Base-by-base conservation (phyloP, 768 basidiomycete species). In the Mycena alexandri region DNA sequence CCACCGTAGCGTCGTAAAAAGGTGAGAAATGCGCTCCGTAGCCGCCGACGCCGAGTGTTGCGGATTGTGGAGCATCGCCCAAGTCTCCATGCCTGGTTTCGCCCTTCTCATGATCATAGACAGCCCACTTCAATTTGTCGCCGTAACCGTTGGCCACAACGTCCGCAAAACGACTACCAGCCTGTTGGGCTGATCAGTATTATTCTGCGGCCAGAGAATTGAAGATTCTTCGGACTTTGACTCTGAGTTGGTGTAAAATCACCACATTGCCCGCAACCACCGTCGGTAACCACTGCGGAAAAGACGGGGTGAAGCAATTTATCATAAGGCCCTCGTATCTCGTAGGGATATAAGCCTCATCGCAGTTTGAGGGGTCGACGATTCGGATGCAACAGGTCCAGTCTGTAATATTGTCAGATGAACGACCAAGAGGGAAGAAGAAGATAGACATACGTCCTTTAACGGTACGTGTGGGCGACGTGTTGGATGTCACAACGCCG, bases 71-170 rank as follows among this genome's bases (percentile, higher is more conserved):
- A 10, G 76, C 80, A 50, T 72, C 44, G n/a, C 76, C 80, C 47
- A 75, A 71, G 47, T 79, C 74, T 1, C 83, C 81, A 70, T 83
- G 80, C 25, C 78, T 78, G 34, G 82, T 69, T 54, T 76, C 75
- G 24, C 82, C 80, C 1, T 72, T 76, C 19, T 72, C 70, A 2
- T 82, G 78, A 41, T 84, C 82, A 56, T 84, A 91, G 34, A 87
- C 79, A 5, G 86, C 85, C 90, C 90, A 91, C 36, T 79, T 78
- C 58, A 89, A 73, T 65, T 76, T 82, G 70, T 85, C 80, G 29
- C 76, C 47, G 58, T 85, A 86, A 2, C 87, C 89, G 1, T 8
- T 6, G 34, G 1, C 80, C 80, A 4, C 24, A 14, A 57, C n/a
- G 80, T 38, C 38, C 11, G 1, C 68, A 87, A 87, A 44, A 25